A percentile compares a stretch with the other conserved stretches of the same genome.
phyloP scores from a whole-genome alignment of 139 green algal species.

The Chara braunii region DNA sequence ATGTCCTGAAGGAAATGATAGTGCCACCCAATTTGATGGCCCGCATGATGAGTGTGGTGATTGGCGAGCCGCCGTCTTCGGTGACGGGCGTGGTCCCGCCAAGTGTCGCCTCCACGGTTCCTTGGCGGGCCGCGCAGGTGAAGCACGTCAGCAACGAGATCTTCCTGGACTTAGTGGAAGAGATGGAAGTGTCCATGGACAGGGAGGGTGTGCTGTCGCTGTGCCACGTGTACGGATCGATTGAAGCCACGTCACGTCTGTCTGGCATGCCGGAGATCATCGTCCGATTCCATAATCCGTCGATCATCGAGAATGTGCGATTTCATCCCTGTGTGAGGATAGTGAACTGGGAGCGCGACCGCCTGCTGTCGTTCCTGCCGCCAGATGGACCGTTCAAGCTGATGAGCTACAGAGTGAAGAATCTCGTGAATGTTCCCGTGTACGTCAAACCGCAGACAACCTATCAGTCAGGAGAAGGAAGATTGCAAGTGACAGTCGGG shows the following conservation, averaged over 20 bases:
- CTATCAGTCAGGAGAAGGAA: no score
- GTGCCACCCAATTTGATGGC: neutral
- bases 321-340: constrained; percentile 28
- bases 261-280: constrained; percentile 22
- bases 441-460: no score
- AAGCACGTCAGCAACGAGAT: constrained; percentile 22
- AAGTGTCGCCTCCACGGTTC: neutral
- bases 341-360: neutral
- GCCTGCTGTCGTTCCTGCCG: constrained; percentile 23
- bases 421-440: no score
- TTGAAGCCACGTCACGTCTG: constrained; percentile 3
- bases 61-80: neutral
- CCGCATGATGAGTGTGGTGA: neutral
- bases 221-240: neutral
- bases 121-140: neutral
- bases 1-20: neutral
- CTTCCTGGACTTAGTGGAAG: constrained; percentile 11
- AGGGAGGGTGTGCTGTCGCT: neutral
- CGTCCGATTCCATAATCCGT: constrained; percentile 6
- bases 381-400: constrained; percentile 29
- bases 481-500: no score
- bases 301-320: neutral
- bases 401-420: constrained; percentile 7
- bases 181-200: constrained; percentile 3
- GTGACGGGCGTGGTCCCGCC: neutral